Conservation (phyloP, 2,329 filamentous ascomycete genomes). For the Talaromyces sp. region DNA sequence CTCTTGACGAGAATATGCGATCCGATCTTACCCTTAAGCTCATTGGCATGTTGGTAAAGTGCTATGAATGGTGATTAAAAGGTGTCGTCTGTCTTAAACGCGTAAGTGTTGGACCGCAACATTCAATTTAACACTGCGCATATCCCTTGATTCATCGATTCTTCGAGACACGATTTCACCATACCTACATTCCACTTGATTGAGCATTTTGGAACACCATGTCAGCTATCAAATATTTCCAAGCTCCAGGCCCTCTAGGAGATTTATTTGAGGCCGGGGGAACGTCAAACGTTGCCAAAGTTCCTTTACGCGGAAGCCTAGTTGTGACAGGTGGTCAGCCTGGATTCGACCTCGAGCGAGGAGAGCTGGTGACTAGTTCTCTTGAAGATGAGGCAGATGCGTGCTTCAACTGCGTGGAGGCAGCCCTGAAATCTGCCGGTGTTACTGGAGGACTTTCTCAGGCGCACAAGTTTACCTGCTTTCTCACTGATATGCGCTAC, state of each 20-base stretch:
- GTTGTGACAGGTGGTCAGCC: not conserved
- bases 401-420: not conserved
- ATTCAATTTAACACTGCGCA: no score
- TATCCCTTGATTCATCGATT: no score
- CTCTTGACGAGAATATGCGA: no score
- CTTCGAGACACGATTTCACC: no score
- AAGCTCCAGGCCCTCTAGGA: not conserved
- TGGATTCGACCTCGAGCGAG: not conserved
- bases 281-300: not conserved
- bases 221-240: not conserved
- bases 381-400: not conserved
- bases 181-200: not conserved
- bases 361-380: not conserved
- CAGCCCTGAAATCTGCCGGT: not conserved
- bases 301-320: not conserved
- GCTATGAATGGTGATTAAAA: no score
- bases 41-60: no score
- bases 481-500: not conserved
- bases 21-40: no score
- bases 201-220: not conserved
- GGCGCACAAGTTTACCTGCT: not conserved
- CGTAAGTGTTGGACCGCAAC: no score
- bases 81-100: no score
- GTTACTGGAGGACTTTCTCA: not conserved
- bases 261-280: not conserved